phyloP scores from a whole-genome alignment of 768 basidiomycete genomes.

The Boletus reticuloceps region DNA sequence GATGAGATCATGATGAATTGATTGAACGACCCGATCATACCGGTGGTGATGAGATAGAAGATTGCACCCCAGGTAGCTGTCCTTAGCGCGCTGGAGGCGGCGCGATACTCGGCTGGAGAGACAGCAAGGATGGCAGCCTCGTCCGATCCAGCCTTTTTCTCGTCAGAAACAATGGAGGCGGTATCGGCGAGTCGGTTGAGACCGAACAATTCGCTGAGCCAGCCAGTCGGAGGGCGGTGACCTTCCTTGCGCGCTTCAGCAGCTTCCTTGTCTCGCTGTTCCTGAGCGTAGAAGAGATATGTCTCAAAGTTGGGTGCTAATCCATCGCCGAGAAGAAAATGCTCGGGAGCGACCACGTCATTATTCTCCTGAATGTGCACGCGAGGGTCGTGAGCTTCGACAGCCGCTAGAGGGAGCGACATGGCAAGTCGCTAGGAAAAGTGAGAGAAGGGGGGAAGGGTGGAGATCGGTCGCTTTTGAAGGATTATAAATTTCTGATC shows the following conservation, averaged over 20 bases:
- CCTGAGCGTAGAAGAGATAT: slow-evolving; percentile 29
- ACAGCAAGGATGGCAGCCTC: slow-evolving; percentile 17
- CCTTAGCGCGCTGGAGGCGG: slow-evolving; percentile 46
- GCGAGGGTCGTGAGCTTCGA: slow-evolving; percentile 18
- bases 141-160: slow-evolving; percentile 17
- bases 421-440: slow-evolving; percentile 10
- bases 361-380: slow-evolving; percentile 7
- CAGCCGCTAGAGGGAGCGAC: slow-evolving; percentile 19
- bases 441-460: background rate
- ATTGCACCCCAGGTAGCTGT: slow-evolving; percentile 49
- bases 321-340: slow-evolving; percentile 20
- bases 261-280: slow-evolving; percentile 29
- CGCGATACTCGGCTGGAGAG: slow-evolving; percentile 33
- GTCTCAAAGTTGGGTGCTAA: slow-evolving; percentile 30
- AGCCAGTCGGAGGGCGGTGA: slow-evolving; percentile 6
- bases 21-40: slow-evolving; percentile 5
- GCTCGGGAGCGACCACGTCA: slow-evolving; percentile 10
- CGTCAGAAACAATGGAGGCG: slow-evolving; percentile 31
- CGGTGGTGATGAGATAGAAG: slow-evolving; percentile 57
- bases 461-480: slow-evolving; percentile 2
- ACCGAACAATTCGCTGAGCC: slow-evolving; percentile 20
- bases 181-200: slow-evolving; percentile 22
- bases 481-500: background rate
- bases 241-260: slow-evolving; percentile 20
- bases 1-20: slow-evolving; percentile 1